These are phyloP conservation scores for Davidsoniella neocaledoniae DNA, from an alignment of 2,329 filamentous ascomycete genomes.

Conservation along the genomic window DNA sequence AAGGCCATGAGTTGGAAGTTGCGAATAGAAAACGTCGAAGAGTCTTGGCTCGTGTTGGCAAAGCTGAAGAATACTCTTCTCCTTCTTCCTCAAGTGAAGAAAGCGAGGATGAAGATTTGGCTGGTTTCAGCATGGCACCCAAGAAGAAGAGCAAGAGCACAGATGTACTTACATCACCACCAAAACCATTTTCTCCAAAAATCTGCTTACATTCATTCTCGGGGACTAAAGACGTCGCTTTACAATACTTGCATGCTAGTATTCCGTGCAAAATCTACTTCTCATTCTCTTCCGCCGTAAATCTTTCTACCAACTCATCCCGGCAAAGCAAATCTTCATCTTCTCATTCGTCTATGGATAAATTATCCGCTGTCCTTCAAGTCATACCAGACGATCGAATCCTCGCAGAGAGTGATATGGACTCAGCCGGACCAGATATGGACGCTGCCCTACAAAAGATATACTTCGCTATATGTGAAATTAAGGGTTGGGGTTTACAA, in stretches of 20 bases:
- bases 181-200: constrained; percentile 63
- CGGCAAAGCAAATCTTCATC: background rate
- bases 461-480: constrained; percentile 54
- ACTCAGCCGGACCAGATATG: constrained; percentile 67
- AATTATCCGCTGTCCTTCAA: constrained; percentile 48
- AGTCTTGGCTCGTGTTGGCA: constrained; percentile 29
- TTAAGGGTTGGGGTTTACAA: constrained; percentile 62
- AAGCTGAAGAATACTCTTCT: constrained; percentile 22
- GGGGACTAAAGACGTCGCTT: constrained; percentile 55
- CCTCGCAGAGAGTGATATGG: constrained; percentile 79
- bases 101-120: constrained; percentile 19
- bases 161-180: background rate
- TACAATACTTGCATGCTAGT: constrained; percentile 56
- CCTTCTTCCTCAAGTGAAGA: constrained; percentile 17
- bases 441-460: constrained; percentile 61
- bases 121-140: no score
- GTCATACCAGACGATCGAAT: constrained; percentile 62
- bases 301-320: constrained; percentile 30
- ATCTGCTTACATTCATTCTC: constrained; percentile 93
- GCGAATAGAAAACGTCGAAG: constrained; percentile 42
- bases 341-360: constrained; percentile 18
- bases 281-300: constrained; percentile 75
- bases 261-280: constrained; percentile 70
- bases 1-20: constrained; percentile 48
- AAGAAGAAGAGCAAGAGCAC: background rate